phyloP scores from a whole-genome alignment of 2,329 filamentous ascomycete species.

The Colletotrichum musae region DNA sequence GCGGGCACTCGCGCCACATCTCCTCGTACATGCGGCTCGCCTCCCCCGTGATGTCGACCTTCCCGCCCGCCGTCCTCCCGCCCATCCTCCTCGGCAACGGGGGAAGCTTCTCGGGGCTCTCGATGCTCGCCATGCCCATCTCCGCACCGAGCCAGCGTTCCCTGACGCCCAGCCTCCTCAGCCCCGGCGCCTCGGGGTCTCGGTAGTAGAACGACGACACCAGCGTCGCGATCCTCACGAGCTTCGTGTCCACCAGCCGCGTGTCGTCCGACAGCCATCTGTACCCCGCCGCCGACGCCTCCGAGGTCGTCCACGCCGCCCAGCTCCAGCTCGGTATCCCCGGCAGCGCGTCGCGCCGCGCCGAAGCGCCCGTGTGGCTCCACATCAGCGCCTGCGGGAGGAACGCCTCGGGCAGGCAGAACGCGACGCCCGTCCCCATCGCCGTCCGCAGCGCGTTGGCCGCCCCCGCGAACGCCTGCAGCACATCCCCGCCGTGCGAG shows the following conservation, averaged over 20 bases:
- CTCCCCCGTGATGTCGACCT: conserved; percentile 12
- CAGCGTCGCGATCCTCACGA: conserved; percentile 20
- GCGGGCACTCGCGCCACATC: conserved; percentile 28
- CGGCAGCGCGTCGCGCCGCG: background rate
- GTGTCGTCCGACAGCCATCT: conserved; percentile 8
- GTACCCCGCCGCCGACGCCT: conserved; percentile 2
- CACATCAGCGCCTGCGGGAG: conserved; percentile 29
- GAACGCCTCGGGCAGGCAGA: conserved; percentile 14
- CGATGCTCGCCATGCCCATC: conserved; percentile 1
- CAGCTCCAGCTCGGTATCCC: conserved; percentile 32
- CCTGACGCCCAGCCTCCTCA: conserved; percentile 5
- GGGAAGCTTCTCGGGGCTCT: conserved; percentile 12
- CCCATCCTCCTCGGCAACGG: conserved; percentile 17
- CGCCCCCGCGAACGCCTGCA: conserved; percentile 37
- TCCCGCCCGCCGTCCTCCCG: conserved; percentile 13
- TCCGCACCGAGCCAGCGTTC: conserved; percentile 20
- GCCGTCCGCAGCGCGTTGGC: conserved; percentile 20
- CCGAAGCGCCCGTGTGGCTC: conserved; percentile 12
- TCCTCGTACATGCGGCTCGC: background rate
- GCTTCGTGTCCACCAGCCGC: conserved; percentile 15
- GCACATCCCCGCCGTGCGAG: conserved; percentile 26
- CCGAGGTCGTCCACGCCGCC: conserved; percentile 20
- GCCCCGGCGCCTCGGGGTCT: background rate
- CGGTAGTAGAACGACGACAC: background rate
- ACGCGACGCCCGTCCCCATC: conserved; percentile 1